A percentile compares a stretch with the other conserved stretches of the same genome.
Evolutionary conservation across 768 basidiomycete genomes (phyloP).

Genomic region (Dictyophora rubrovolvata): DNA sequence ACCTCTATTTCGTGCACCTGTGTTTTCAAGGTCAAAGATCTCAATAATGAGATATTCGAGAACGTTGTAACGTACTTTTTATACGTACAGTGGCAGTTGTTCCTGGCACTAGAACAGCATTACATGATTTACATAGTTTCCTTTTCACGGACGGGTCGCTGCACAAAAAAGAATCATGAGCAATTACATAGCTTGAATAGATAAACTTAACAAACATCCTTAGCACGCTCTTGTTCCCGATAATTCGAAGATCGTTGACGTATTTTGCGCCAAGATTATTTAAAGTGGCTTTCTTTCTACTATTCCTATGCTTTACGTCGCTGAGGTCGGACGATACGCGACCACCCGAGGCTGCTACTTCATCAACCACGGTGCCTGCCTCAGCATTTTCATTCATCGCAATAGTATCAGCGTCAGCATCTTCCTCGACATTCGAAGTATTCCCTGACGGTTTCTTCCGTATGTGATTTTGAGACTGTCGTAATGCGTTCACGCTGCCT

Average conservation of each 20-base stretch:
- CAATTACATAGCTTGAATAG: not conserved
- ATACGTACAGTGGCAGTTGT: slow-evolving; percentile 53
- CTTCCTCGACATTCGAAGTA: not conserved
- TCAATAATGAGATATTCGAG: not conserved
- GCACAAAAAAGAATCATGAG: not conserved
- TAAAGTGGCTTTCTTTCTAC: slow-evolving; percentile 21
- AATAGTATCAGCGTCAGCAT: not conserved
- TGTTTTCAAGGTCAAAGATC: slow-evolving; percentile 18
- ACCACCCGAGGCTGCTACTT: not conserved
- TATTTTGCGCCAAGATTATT: slow-evolving; percentile 57
- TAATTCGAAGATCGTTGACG: slow-evolving; percentile 51
- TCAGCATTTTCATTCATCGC: not conserved
- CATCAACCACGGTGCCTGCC: not conserved
- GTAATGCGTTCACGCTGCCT: slow-evolving; percentile 15
- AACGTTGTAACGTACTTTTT: slow-evolving; percentile 33
- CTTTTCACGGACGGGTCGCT: slow-evolving; percentile 79
- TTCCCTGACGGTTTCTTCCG: not conserved
- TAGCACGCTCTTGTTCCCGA: slow-evolving; percentile 68
- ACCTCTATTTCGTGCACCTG: slow-evolving; percentile 38
- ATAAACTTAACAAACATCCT: slow-evolving; percentile 45
- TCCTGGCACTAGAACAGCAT: slow-evolving; percentile 56
- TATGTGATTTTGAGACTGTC: slow-evolving; percentile 10
- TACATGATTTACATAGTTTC: slow-evolving; percentile 63
- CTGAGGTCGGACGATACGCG: no score
- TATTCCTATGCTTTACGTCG: not conserved